Percentiles rank a stretch among this genome's conserved stretches.
phyloP scores from a whole-genome alignment of 2,329 filamentous ascomycete species.

The Pseudogymnoascus sp. region DNA sequence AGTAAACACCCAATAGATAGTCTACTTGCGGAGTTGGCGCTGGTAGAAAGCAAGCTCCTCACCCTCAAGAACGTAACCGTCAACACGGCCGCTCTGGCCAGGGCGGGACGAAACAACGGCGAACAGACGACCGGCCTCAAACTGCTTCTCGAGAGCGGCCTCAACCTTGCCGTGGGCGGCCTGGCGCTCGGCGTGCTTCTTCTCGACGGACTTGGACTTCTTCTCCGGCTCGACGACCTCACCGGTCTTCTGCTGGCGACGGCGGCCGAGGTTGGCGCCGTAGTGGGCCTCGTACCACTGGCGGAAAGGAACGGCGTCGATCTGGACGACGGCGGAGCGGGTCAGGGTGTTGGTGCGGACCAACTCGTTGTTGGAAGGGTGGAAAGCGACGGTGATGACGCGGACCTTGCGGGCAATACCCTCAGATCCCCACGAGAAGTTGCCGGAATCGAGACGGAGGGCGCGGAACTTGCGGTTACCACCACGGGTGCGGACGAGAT shows the following conservation, averaged over 20 bases:
- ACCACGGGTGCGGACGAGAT: slow-evolving; percentile 93
- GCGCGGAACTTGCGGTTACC: slow-evolving; percentile 99
- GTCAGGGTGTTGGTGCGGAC: slow-evolving; percentile 99
- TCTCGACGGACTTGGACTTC: slow-evolving; percentile 93
- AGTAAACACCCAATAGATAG: slow-evolving; percentile 26
- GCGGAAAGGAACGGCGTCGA: slow-evolving; percentile 97
- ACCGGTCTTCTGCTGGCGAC: slow-evolving; percentile 71
- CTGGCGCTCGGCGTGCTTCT: slow-evolving; percentile 89
- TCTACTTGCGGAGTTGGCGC: slow-evolving; percentile 98
- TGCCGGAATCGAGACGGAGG: slow-evolving; percentile 95
- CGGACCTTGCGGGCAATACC: slow-evolving; percentile 97
- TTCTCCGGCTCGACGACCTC: slow-evolving; percentile 50
- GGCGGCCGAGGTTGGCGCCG: slow-evolving; percentile 79
- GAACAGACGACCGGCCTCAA: slow-evolving; percentile 97
- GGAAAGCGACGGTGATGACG: slow-evolving; percentile 96
- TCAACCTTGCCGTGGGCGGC: slow-evolving; percentile 88
- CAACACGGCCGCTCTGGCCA: slow-evolving; percentile 91
- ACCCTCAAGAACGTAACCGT: slow-evolving; percentile 98
- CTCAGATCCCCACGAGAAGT: slow-evolving; percentile 99
- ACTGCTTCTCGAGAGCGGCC: slow-evolving; percentile 87
- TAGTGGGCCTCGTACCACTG: slow-evolving; percentile 99
- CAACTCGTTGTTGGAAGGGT: slow-evolving; percentile 99
- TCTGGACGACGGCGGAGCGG: slow-evolving; percentile 96
- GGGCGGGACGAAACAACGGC: slow-evolving; percentile 88
- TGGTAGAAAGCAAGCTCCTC: slow-evolving; percentile 99